These are phyloP conservation scores for Plantago elongata DNA, from an alignment of 257 asterid species.

Conservation along the genomic window DNA sequence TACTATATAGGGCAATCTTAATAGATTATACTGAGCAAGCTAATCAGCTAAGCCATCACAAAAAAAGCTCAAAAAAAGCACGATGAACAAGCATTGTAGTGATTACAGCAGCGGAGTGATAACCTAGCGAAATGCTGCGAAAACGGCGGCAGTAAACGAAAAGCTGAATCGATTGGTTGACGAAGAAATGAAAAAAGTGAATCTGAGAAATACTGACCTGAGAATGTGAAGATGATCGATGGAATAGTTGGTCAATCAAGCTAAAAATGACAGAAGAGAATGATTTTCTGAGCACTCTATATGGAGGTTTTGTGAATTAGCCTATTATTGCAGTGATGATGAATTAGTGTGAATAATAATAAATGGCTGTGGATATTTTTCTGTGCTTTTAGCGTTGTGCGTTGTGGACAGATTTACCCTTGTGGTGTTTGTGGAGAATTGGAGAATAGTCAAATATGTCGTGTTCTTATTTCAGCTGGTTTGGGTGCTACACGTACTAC, in stretches of 20 bases:
- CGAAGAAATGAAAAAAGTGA: slow-evolving; percentile 3
- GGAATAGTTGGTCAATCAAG: not conserved
- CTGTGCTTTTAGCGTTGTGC: slow-evolving; percentile 21
- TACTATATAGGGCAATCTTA: not conserved
- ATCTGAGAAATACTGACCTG: slow-evolving; percentile 19
- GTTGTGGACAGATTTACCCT: not conserved
- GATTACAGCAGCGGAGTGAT: not conserved
- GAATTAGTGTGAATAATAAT: not conserved
- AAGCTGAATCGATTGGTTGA: not conserved
- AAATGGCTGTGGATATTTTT: not conserved
- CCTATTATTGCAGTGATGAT: not conserved
- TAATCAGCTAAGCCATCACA: too few species aligned
- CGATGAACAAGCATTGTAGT: too few species aligned
- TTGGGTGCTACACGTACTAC: too few species aligned
- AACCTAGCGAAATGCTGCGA: slow-evolving; percentile 2
- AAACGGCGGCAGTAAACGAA: not conserved
- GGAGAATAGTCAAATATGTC: not conserved
- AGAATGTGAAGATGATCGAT: slow-evolving; percentile 22
- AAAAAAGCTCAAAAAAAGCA: not conserved
- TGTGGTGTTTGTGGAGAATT: not conserved
- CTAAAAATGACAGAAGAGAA: not conserved
- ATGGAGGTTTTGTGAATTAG: not conserved
- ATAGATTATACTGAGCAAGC: too few species aligned
- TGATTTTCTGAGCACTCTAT: slow-evolving; percentile 6
- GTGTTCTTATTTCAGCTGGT: too few species aligned